Base-by-base conservation (phyloP, 2,329 filamentous ascomycete genomes). In the Fusarium tricinctum region DNA sequence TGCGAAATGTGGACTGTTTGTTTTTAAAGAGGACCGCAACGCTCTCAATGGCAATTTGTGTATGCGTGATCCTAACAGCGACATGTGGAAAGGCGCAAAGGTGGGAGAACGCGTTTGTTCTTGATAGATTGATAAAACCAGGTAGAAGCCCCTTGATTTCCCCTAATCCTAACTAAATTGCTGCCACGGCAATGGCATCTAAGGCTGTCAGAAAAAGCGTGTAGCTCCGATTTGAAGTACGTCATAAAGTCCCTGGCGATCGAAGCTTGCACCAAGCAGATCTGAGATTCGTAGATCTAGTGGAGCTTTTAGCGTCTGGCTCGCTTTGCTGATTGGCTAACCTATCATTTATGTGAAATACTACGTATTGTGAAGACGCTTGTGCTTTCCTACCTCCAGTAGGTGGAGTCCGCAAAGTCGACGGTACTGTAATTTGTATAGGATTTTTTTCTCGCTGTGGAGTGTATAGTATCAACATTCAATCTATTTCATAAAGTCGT, bases 201-300 rank as follows among this genome's bases (percentile, higher is more conserved):
- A 22, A 76, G 66, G 65, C 66, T 69, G 63, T 43, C 13, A 51
- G 40, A n/a, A 49, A 38, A 54, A 58, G 45, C 52, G 49, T 45
- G 20, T 54, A 61, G 47, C 54, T 55, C 67, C 77, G 78, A 79
- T 79, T 67, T 68, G 56, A 70, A 70, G 66, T 70, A 69, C 70
- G 74, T 75, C 69, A 78, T 77, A 61, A 69, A 45, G 64, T 68
- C 56, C 66, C 63, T 71, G 58, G 61, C 64, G 77, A 79, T 79
- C 78, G 76, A 60, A 51, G 55, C 48, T 56, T 63, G 26, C 17
- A 58, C 63, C 46, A 48, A 39, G 45, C 15, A 64, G 71, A 74
- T 74, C 71, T 73, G 32, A 65, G 66, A 65, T 73, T 46, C 14
- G 28, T 14, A 59, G 42, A 53, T 58, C 33, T 58, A 9, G 28